These are phyloP conservation scores for Garcia nutans DNA, from an alignment of 345 rosid species.

Conservation along the genomic window DNA sequence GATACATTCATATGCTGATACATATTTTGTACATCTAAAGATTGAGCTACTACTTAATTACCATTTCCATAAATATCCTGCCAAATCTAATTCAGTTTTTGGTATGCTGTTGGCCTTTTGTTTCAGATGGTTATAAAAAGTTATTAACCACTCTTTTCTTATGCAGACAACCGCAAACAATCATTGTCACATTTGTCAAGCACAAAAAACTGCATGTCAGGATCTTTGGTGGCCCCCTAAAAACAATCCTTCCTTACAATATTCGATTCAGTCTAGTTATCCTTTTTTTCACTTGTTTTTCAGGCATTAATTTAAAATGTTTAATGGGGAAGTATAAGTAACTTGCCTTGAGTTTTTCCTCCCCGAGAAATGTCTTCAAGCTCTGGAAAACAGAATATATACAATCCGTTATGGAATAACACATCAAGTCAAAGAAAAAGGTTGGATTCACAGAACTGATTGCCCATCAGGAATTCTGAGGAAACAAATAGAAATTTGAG, in stretches of 20 bases:
- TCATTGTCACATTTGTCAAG: background rate
- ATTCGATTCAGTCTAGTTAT: background rate
- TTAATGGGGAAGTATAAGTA: background rate
- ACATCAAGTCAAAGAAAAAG: background rate
- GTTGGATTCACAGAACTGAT: background rate
- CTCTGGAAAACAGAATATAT: slow-evolving; percentile 49
- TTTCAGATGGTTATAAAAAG: background rate
- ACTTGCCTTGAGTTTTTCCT: slow-evolving; percentile 76
- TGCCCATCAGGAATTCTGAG: background rate
- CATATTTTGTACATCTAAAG: background rate
- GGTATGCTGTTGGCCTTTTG: no score
- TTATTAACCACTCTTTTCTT: background rate
- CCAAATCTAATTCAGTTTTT: background rate
- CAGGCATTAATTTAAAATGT: slow-evolving; percentile 1
- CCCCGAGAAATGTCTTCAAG: slow-evolving; percentile 86
- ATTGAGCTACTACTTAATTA: slow-evolving; percentile 1
- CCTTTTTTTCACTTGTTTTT: background rate
- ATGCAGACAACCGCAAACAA: background rate
- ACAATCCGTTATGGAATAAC: slow-evolving; percentile 16
- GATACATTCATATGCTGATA: background rate
- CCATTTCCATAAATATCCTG: background rate
- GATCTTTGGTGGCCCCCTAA: background rate
- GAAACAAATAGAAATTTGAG: background rate
- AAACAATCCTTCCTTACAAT: background rate
- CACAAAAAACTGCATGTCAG: background rate